Conservation (phyloP, 2,329 filamentous ascomycete species). For the Phyllosticta citrichinensis region DNA sequence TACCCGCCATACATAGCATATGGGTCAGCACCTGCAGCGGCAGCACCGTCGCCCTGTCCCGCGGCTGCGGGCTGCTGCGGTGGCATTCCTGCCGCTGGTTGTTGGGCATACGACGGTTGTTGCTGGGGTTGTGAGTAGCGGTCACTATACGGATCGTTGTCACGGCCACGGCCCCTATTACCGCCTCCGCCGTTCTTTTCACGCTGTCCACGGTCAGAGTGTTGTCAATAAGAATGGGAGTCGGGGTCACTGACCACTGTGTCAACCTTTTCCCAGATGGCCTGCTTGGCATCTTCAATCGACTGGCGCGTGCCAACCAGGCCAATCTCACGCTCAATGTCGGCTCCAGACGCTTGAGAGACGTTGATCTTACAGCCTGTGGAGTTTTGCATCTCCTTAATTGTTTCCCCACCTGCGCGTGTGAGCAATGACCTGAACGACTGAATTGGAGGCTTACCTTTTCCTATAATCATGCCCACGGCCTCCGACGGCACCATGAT, state of each 20-base stretch:
- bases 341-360: slow-evolving; percentile 67
- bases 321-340: slow-evolving; percentile 77
- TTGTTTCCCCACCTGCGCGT: slow-evolving; percentile 64
- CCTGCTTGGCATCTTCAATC: slow-evolving; percentile 69
- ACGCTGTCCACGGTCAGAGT: slow-evolving; percentile 28
- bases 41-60: slow-evolving; percentile 51
- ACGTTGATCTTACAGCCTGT: slow-evolving; percentile 95
- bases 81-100: slow-evolving; percentile 21
- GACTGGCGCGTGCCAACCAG: slow-evolving; percentile 68
- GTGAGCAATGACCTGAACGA: slow-evolving; percentile 14
- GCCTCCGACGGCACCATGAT: slow-evolving; percentile 83
- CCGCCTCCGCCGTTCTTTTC: slow-evolving; percentile 36
- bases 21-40: slow-evolving; percentile 27
- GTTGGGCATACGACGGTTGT: slow-evolving; percentile 28
- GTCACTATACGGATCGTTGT: slow-evolving; percentile 29
- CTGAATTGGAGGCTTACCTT: slow-evolving; percentile 39
- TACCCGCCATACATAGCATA: slow-evolving; percentile 80
- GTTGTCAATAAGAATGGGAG: background rate
- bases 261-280: slow-evolving; percentile 87
- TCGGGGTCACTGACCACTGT: slow-evolving; percentile 57
- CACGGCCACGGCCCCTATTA: slow-evolving; percentile 26
- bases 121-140: slow-evolving; percentile 40
- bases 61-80: slow-evolving; percentile 32
- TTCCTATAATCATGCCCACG: slow-evolving; percentile 94
- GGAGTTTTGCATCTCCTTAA: slow-evolving; percentile 81